These are phyloP conservation scores for Paratinospora sagittata DNA, from an alignment of 164 flowering plant species.

Conservation along the genomic window DNA sequence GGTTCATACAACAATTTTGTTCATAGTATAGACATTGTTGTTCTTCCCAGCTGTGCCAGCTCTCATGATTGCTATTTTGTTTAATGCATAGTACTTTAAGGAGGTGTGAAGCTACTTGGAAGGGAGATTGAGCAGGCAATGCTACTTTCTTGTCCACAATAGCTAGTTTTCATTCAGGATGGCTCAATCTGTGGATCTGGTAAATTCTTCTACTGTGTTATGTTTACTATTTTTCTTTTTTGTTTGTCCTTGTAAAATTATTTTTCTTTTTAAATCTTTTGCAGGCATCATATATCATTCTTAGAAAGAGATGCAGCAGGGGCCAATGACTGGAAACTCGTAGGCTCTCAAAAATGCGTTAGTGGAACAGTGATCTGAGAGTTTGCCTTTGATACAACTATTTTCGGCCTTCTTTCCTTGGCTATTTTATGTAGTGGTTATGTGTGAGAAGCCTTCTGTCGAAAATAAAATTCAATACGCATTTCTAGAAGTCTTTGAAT, in stretches of 20 bases:
- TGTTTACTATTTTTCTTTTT: not conserved
- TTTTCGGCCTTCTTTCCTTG: not conserved
- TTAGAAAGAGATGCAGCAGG: not conserved
- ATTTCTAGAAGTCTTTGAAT: slow-evolving; percentile 16
- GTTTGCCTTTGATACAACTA: not conserved
- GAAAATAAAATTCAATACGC: not conserved
- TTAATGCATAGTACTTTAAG: not conserved
- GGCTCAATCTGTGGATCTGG: not conserved
- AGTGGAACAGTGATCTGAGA: not conserved
- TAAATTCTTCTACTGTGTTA: slow-evolving; percentile 3
- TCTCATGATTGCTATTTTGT: not conserved
- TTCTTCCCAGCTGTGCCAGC: not conserved
- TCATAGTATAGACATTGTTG: not conserved
- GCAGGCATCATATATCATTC: slow-evolving; percentile 3
- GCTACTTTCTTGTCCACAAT: not conserved
- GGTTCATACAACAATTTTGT: not conserved
- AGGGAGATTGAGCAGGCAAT: not conserved
- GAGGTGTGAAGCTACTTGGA: not conserved
- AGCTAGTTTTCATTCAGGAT: not conserved
- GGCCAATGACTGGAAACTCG: not conserved
- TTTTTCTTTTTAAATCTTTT: not conserved
- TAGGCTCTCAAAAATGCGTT: not conserved
- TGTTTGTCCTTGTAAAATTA: not conserved
- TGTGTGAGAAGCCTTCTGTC: too few species aligned
- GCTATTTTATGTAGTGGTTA: too few species aligned